Evolutionary conservation across 1,284 basidiomycete genomes (phyloP), one percentile per base, ranked within the genome.

Genomic region (Schizophyllum amplum): DNA sequence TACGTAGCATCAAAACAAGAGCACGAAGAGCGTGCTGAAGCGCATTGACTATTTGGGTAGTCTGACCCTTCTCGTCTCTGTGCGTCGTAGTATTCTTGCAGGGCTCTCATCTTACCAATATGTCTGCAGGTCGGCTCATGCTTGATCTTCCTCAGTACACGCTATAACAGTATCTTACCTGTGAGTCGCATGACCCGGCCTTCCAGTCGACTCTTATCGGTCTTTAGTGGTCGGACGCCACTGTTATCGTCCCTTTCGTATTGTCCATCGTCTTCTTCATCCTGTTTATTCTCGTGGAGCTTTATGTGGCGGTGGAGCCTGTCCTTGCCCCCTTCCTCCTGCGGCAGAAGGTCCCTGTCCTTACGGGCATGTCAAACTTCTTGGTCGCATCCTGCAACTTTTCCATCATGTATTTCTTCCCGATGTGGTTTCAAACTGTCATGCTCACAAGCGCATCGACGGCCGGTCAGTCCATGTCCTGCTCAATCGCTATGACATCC

Each of bases 381-480:
- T 77, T 90, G 24, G 86, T 92, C 20, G 76, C 86, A 1, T 76
- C 79, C 21, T 89, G 85, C 68, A 91, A 90, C 64, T 89, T 92
- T 64, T 72, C 84, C 0, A 76, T 87, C 62, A 85, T 83, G 68
- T 90, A 91, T 70, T 91, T 90, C 71, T 90, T 82, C 67, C 92
- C 92, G 1, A 87, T 88, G 70, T 93, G 85, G 86, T 94, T 93
- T 69, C 90, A 94, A 69, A 90, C 88, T 0, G 91, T 94, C 11
- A 75, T 82, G 62, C 71, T 90, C 53, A 83, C 86, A 13, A 86
- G 77, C 52, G 84, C 89, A 6, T 84, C 84, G 5, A 74, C 72
- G 11, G 82, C 83, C 47, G 83, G 83, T 83, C 63, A 61, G 74
- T 62, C n/a, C n/a, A n/a, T n/a, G n/a, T 57, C 11, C 42, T 33